These are phyloP conservation scores for Salvia splendens DNA, from an alignment of 257 asterid genomes.

Conservation along the genomic window DNA sequence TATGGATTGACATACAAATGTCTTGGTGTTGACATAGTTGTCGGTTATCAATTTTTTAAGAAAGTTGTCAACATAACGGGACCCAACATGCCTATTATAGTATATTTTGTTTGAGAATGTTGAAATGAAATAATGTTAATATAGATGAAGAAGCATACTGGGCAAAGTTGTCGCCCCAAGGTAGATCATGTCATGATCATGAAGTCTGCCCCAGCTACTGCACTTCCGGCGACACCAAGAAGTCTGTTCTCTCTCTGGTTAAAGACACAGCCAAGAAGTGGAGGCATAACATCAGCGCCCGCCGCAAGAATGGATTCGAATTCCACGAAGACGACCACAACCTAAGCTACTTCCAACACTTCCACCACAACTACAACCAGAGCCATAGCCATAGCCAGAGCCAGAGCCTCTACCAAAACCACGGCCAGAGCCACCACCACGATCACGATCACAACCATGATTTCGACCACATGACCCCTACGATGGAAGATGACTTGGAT, in stretches of 20 bases:
- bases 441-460: not conserved
- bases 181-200: conserved; percentile 38
- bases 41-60: no score
- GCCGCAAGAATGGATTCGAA: conserved; percentile 44
- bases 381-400: not conserved
- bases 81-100: no score
- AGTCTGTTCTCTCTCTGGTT: conserved; percentile 71
- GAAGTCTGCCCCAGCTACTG: conserved; percentile 51
- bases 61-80: no score
- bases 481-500: conserved; percentile 45
- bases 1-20: no score
- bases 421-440: not conserved
- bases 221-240: conserved; percentile 41
- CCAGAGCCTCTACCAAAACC: not conserved
- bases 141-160: conserved; percentile 47
- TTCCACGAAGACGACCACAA: not conserved
- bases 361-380: not conserved
- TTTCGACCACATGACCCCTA: conserved; percentile 35
- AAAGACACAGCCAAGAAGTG: conserved; percentile 86
- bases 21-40: no score
- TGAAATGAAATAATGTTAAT: not conserved
- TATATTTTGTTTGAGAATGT: not conserved
- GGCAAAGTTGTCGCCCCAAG: conserved; percentile 40
- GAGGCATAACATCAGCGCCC: conserved; percentile 56
- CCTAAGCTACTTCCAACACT: not conserved